Evolutionary conservation across 208 protist genomes (phyloP).

Genomic region (Trypanosoma boissoni): DNA sequence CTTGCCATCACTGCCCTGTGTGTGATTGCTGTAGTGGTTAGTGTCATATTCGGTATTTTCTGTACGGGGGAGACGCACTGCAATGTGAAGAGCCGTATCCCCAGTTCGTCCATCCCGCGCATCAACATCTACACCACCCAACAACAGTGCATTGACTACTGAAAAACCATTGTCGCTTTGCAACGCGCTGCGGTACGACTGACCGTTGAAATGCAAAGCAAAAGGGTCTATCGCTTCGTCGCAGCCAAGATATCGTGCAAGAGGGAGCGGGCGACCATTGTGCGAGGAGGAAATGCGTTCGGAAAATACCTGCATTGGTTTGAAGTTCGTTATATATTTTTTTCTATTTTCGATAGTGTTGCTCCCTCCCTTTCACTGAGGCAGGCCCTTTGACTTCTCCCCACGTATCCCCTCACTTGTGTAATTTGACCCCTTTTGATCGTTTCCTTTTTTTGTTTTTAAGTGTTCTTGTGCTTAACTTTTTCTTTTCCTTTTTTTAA

Average conservation of each 20-base stretch:
- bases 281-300: conserved; percentile 24
- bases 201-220: conserved; percentile 30
- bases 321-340: neutral
- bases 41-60: too few relatives aligned
- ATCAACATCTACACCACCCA: conserved; percentile 52
- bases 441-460: too few relatives aligned
- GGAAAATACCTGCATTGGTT: conserved; percentile 48
- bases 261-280: conserved; percentile 42
- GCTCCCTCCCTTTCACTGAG: neutral
- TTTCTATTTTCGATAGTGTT: neutral
- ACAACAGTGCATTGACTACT: conserved; percentile 43
- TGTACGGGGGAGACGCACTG: conserved; percentile 18
- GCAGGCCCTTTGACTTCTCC: neutral
- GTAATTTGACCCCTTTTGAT: too few relatives aligned
- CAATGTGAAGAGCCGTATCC: conserved; percentile 63
- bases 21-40: too few relatives aligned
- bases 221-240: conserved; percentile 19
- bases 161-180: conserved; percentile 30
- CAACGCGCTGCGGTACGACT: conserved; percentile 51
- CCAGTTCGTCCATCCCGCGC: conserved; percentile 37
- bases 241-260: conserved; percentile 42
- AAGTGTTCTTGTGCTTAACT: too few relatives aligned
- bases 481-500: neutral
- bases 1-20: neutral
- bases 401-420: too few relatives aligned